phyloP scores from a whole-genome alignment of 116 monocot genomes.

The Zostera marina region DNA sequence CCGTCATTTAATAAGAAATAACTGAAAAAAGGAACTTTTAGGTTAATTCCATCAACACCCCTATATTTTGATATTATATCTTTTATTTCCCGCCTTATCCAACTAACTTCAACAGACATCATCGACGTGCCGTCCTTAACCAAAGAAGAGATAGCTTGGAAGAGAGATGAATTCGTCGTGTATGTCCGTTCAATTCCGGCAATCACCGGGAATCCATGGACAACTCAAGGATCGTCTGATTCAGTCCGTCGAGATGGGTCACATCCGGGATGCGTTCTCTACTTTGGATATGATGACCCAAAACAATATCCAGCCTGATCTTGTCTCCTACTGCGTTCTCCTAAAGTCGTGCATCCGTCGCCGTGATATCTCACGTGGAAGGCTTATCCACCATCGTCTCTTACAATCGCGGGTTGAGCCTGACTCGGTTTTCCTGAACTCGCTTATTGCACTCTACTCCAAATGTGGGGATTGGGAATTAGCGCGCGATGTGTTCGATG shows the following conservation, averaged over 20 bases:
- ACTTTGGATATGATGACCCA: conserved; percentile 22
- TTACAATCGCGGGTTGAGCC: conserved; percentile 22
- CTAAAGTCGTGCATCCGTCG: conserved; percentile 50
- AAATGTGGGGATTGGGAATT: conserved; percentile 45
- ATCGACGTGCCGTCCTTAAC: too few species aligned
- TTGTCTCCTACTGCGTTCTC: conserved; percentile 40
- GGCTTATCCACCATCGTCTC: conserved; percentile 33
- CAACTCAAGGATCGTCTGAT: conserved; percentile 21
- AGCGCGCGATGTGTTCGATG: conserved; percentile 38
- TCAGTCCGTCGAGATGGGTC: conserved; percentile 20
- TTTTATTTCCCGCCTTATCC: too few species aligned
- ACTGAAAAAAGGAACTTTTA: too few species aligned
- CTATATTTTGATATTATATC: too few species aligned
- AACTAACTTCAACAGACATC: too few species aligned
- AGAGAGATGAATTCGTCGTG: too few species aligned
- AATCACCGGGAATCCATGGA: neutral
- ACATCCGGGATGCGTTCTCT: conserved; percentile 20
- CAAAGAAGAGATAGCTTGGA: too few species aligned
- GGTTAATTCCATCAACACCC: too few species aligned
- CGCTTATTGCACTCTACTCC: conserved; percentile 72
- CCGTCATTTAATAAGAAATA: too few species aligned
- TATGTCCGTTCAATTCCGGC: conserved; percentile 2
- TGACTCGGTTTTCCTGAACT: conserved; percentile 38
- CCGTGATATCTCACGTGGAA: conserved; percentile 33
- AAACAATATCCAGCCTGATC: conserved; percentile 20